Percentiles rank a stretch among this genome's conserved stretches.
These are phyloP conservation scores for Isatis tinctoria DNA, from an alignment of 345 rosid genomes.

Conservation along the genomic window DNA sequence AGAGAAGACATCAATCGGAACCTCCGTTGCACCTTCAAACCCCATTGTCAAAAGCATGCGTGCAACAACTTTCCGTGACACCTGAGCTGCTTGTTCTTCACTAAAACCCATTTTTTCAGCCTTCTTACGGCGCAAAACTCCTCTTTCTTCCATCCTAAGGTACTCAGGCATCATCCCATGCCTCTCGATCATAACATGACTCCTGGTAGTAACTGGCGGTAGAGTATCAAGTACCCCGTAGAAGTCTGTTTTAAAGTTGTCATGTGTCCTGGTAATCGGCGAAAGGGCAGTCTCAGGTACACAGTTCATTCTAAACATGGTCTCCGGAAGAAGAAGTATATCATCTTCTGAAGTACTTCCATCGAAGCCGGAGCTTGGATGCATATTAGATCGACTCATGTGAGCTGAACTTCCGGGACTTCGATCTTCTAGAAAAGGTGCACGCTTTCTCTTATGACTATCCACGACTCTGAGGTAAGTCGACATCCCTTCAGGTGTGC, in stretches of 20 bases:
- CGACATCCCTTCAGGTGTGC: constrained; percentile 77
- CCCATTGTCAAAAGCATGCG: constrained; percentile 55
- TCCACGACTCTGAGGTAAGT: constrained; percentile 51
- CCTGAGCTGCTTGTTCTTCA: constrained; percentile 66
- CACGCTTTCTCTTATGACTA: constrained; percentile 73
- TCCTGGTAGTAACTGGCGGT: constrained; percentile 61
- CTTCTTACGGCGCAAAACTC: constrained; percentile 51
- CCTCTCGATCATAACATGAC: constrained; percentile 80
- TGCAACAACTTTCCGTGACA: constrained; percentile 64
- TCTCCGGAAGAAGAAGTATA: constrained; percentile 64
- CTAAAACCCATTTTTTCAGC: constrained; percentile 49
- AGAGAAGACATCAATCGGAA: constrained; percentile 76
- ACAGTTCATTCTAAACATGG: constrained; percentile 67
- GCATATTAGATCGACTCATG: constrained; percentile 35
- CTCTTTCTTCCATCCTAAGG: constrained; percentile 66
- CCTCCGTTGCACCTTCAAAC: constrained; percentile 77
- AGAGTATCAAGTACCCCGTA: constrained; percentile 68
- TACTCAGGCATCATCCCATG: constrained; percentile 73
- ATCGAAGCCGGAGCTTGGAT: constrained; percentile 44
- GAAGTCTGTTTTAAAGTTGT: constrained; percentile 47
- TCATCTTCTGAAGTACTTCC: constrained; percentile 53
- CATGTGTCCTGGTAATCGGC: constrained; percentile 34
- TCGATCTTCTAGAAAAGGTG: constrained; percentile 47
- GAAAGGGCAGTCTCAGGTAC: constrained; percentile 80
- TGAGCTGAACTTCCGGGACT: constrained; percentile 30